phyloP scores from a whole-genome alignment of 352 stramenopile genomes.

The Phytophthora capsici region DNA sequence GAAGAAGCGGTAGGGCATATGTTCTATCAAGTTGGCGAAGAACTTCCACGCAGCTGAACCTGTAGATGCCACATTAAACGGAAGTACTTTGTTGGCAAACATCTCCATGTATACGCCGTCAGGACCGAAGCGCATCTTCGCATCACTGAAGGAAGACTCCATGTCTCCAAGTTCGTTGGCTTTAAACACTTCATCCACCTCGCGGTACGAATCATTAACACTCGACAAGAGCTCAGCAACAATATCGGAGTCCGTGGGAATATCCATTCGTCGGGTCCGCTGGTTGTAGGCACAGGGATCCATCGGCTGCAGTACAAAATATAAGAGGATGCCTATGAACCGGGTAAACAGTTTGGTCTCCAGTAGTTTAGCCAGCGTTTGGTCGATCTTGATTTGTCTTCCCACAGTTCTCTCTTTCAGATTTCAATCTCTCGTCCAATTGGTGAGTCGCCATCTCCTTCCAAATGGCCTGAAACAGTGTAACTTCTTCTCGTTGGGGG shows the following conservation, averaged over 20 bases:
- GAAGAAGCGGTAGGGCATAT: slow-evolving; percentile 47
- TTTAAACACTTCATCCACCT: slow-evolving; percentile 46
- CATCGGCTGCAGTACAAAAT: slow-evolving; percentile 29
- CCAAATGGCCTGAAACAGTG: no score
- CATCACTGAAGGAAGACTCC: slow-evolving; percentile 44
- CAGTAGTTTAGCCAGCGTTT: slow-evolving; percentile 52
- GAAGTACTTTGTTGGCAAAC: slow-evolving; percentile 56
- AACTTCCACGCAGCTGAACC: slow-evolving; percentile 51
- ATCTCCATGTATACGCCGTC: slow-evolving; percentile 51
- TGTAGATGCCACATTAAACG: slow-evolving; percentile 43
- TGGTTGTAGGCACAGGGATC: slow-evolving; percentile 34
- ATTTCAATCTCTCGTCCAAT: slow-evolving; percentile 48
- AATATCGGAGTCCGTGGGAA: slow-evolving; percentile 25
- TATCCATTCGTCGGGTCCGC: slow-evolving; percentile 34
- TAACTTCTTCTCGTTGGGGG: not conserved
- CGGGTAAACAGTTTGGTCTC: slow-evolving; percentile 25
- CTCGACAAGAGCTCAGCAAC: slow-evolving; percentile 46
- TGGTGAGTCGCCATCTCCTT: slow-evolving; percentile 34
- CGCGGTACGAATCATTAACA: slow-evolving; percentile 43
- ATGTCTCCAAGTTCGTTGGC: slow-evolving; percentile 34
- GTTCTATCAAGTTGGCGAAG: slow-evolving; percentile 50
- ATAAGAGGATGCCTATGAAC: not conserved
- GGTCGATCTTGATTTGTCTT: slow-evolving; percentile 66
- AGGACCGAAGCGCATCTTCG: slow-evolving; percentile 42
- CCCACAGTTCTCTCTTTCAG: slow-evolving; percentile 70